A percentile compares a stretch with the other conserved stretches of the same genome.
Evolutionary conservation across 345 rosid species (phyloP).

Genomic region (Lepidium aucheri): DNA sequence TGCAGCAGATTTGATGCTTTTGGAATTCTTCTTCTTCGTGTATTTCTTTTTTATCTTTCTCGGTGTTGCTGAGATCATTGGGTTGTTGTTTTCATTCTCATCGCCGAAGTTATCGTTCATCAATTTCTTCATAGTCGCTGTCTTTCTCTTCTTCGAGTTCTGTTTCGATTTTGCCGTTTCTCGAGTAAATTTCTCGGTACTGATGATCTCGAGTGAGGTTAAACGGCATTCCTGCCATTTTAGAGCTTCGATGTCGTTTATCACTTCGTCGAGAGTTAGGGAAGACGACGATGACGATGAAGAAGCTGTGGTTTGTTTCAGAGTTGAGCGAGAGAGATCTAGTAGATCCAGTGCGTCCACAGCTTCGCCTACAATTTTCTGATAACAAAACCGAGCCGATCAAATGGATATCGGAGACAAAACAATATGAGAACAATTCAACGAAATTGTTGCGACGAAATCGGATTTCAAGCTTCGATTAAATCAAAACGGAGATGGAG

Average conservation of each 20-base stretch:
- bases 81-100: background rate
- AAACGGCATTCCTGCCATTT: constrained; percentile 29
- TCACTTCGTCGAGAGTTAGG: constrained; percentile 19
- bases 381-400: background rate
- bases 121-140: background rate
- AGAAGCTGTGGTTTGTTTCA: background rate
- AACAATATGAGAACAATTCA: background rate
- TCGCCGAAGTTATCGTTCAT: background rate
- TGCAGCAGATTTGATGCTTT: background rate
- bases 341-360: constrained; percentile 12
- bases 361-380: constrained; percentile 17
- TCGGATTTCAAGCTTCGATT: background rate
- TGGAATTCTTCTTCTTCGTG: background rate
- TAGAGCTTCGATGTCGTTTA: constrained; percentile 19
- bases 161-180: background rate
- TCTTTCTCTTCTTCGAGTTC: constrained; percentile 10
- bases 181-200: background rate
- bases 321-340: constrained; percentile 25
- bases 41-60: background rate
- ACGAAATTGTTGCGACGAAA: background rate
- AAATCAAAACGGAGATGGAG: background rate
- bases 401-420: background rate
- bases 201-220: constrained; percentile 21
- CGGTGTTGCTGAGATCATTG: background rate
- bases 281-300: background rate